phyloP scores from a whole-genome alignment of 1,139 yeast genomes.

The Protomyces pachydermus region DNA sequence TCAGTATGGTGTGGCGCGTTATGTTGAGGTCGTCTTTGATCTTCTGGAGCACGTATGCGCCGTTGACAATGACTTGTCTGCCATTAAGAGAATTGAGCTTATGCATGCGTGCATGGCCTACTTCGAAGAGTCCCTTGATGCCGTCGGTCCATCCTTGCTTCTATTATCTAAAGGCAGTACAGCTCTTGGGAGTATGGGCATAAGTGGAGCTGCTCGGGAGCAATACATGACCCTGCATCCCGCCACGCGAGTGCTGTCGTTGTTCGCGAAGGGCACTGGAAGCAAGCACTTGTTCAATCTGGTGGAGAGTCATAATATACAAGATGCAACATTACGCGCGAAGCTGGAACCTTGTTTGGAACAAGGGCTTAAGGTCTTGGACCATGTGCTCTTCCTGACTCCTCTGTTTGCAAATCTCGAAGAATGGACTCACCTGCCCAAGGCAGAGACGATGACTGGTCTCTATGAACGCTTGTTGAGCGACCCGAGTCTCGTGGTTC shows the following conservation, averaged over 20 bases:
- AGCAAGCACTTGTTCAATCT: background rate
- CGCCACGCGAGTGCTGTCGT: background rate
- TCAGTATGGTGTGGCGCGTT: constrained; percentile 1
- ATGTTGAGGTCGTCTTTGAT: constrained; percentile 6
- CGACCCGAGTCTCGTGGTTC: constrained; percentile 1
- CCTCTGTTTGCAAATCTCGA: background rate
- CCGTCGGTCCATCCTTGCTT: background rate
- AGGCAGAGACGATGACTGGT: background rate
- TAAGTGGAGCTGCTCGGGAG: background rate
- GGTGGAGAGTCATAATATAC: background rate
- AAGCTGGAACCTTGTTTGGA: background rate
- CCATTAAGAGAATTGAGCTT: background rate
- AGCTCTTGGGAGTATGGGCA: background rate
- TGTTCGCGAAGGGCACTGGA: background rate
- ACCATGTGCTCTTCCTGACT: background rate
- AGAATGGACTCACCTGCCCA: background rate
- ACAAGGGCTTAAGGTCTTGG: background rate
- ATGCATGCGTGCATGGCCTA: background rate
- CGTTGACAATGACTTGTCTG: background rate
- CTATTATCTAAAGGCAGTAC: background rate
- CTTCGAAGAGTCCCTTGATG: background rate
- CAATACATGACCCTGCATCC: constrained; percentile 6
- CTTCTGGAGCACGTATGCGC: background rate
- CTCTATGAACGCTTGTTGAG: background rate
- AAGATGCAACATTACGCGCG: background rate